A percentile compares a stretch with the other conserved stretches of the same genome.
These are phyloP conservation scores for Phalaenopsis aphrodite DNA, from an alignment of 106 monocot genomes.

Conservation along the genomic window DNA sequence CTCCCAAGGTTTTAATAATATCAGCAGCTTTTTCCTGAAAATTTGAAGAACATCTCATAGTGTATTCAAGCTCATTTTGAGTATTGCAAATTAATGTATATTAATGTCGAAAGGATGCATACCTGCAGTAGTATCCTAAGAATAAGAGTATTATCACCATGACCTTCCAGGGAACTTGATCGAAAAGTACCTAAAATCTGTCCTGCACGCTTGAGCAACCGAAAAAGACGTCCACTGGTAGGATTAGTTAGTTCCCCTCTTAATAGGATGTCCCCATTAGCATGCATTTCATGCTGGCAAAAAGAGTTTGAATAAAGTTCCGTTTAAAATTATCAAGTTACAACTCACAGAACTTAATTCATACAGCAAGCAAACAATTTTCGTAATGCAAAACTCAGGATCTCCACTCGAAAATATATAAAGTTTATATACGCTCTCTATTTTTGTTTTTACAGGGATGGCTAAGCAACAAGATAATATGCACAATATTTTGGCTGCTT, in stretches of 20 bases:
- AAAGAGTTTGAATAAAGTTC: not conserved
- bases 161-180: slow-evolving; percentile 20
- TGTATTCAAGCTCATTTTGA: not conserved
- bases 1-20: slow-evolving; percentile 39
- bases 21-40: slow-evolving; percentile 61
- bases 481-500: too few relatives aligned
- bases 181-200: slow-evolving; percentile 26
- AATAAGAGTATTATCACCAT: slow-evolving; percentile 42
- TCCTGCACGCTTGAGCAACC: slow-evolving; percentile 39
- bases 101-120: slow-evolving; percentile 6
- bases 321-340: not conserved
- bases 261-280: slow-evolving; percentile 52
- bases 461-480: too few relatives aligned
- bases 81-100: not conserved
- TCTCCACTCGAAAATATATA: not conserved
- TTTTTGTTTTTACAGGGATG: too few relatives aligned
- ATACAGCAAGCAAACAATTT: not conserved
- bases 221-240: slow-evolving; percentile 44
- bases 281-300: slow-evolving; percentile 78
- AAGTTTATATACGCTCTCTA: not conserved
- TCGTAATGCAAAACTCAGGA: not conserved
- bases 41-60: not conserved
- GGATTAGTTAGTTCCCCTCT: slow-evolving; percentile 65
- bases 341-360: not conserved
- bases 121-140: slow-evolving; percentile 68